A percentile compares a stretch with the other conserved stretches of the same genome.
Conservation (phyloP, 2,329 filamentous ascomycete genomes). For the Trichoderma oligosporum region DNA sequence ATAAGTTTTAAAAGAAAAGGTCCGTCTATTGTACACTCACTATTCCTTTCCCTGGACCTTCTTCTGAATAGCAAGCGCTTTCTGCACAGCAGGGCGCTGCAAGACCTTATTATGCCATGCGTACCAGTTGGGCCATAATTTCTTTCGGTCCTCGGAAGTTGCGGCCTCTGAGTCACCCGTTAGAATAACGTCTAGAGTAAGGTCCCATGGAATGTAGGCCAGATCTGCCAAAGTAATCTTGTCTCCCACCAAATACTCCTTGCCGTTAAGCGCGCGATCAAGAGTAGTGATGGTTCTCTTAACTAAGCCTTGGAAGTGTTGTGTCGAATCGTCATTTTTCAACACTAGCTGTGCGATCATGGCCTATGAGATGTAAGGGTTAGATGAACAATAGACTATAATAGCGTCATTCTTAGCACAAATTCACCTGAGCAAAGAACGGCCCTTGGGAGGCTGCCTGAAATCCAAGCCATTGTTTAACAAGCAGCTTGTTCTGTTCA, state of each 20-base stretch:
- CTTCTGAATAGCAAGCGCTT: neutral
- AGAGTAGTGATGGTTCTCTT: neutral
- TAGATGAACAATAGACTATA: neutral
- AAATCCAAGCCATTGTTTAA: neutral
- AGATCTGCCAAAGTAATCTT: neutral
- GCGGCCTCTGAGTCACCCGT: neutral
- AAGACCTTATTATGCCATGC: constrained; percentile 3
- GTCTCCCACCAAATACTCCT: neutral
- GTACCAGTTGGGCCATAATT: neutral
- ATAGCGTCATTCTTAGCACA: neutral
- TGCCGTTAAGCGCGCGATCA: neutral
- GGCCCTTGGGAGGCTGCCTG: neutral
- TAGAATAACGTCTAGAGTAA: neutral
- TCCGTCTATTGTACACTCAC: neutral
- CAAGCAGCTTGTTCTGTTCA: neutral
- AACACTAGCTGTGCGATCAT: neutral
- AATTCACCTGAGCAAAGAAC: neutral
- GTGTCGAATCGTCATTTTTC: neutral
- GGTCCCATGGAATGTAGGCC: neutral
- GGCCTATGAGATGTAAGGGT: neutral
- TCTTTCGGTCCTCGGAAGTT: neutral
- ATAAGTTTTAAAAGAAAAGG: no score
- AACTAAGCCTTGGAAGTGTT: neutral
- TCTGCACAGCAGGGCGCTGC: neutral
- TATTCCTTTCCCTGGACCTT: neutral